phyloP scores from a whole-genome alignment of 108 stramenopile genomes.

The Fistulifera solaris region DNA sequence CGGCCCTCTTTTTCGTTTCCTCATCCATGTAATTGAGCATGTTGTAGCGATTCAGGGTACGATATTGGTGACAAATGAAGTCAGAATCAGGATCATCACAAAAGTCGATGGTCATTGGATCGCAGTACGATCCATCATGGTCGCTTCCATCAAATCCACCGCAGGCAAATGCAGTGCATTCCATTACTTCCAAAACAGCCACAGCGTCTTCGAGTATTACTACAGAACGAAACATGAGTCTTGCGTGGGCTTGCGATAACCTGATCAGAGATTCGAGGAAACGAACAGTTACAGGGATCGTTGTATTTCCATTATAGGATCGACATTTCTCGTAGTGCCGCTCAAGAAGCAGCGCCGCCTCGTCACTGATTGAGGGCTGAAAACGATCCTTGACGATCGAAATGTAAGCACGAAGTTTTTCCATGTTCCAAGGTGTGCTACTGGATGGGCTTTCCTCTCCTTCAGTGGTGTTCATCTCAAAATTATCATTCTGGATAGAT shows the following conservation, averaged over 20 bases:
- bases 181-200: slow-evolving; percentile 79
- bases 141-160: slow-evolving; percentile 38
- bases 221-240: slow-evolving; percentile 81
- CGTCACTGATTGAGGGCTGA: slow-evolving; percentile 58
- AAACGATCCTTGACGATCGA: slow-evolving; percentile 73
- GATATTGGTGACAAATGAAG: slow-evolving; percentile 29
- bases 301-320: slow-evolving; percentile 25
- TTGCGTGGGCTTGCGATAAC: slow-evolving; percentile 91
- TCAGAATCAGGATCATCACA: slow-evolving; percentile 29
- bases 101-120: slow-evolving; percentile 41
- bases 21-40: slow-evolving; percentile 31
- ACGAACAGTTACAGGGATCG: slow-evolving; percentile 81
- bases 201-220: slow-evolving; percentile 73
- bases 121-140: slow-evolving; percentile 24
- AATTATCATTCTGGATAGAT: slow-evolving; percentile 35
- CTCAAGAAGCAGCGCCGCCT: slow-evolving; percentile 66
- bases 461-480: neutral
- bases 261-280: slow-evolving; percentile 92
- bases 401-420: slow-evolving; percentile 86
- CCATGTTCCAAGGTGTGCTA: slow-evolving; percentile 59
- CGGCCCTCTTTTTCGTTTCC: slow-evolving; percentile 14
- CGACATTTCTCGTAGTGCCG: slow-evolving; percentile 73
- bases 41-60: slow-evolving; percentile 29
- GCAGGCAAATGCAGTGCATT: slow-evolving; percentile 52
- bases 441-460: neutral